Percentiles rank a stretch among this genome's conserved stretches.
Conservation (phyloP, 2,329 filamentous ascomycete genomes). For the Aspergillus udagawae region DNA sequence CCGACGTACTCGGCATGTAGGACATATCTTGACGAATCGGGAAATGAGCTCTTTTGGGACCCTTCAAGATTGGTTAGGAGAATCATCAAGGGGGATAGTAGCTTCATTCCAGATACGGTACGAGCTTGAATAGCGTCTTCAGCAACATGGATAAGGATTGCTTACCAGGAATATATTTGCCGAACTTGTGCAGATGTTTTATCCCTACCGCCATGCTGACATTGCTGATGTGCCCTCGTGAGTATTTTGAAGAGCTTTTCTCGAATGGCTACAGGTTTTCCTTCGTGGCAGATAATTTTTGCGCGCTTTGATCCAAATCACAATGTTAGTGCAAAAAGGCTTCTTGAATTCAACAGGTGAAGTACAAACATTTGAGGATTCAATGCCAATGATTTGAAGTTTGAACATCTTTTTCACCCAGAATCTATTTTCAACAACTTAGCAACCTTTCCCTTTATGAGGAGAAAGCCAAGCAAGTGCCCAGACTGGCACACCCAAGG, state of each 20-base stretch:
- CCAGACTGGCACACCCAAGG: background rate
- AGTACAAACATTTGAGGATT: constrained; percentile 35
- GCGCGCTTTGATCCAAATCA: constrained; percentile 24
- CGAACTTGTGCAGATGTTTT: constrained; percentile 51
- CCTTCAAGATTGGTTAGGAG: constrained; percentile 26
- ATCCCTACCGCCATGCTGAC: constrained; percentile 50
- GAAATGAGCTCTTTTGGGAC: constrained; percentile 51
- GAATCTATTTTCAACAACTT: constrained; percentile 33
- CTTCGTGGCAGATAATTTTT: constrained; percentile 48
- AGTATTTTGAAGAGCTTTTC: constrained; percentile 51
- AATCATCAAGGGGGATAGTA: background rate
- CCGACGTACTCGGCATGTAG: constrained; percentile 47
- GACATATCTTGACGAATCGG: constrained; percentile 49
- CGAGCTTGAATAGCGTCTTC: background rate
- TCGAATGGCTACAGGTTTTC: constrained; percentile 50
- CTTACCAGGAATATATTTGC: constrained; percentile 49
- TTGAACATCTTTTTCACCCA: constrained; percentile 54
- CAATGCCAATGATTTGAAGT: constrained; percentile 38
- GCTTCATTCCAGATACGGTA: background rate
- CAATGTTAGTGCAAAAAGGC: background rate
- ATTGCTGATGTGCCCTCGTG: constrained; percentile 48
- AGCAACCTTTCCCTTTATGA: background rate
- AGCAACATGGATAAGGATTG: background rate
- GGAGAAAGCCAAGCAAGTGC: background rate
- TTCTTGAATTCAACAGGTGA: background rate